Percentiles rank a stretch among this genome's conserved stretches.
These are phyloP conservation scores for Phaseolus coccineus DNA, from an alignment of 331 rosid species.

Conservation along the genomic window DNA sequence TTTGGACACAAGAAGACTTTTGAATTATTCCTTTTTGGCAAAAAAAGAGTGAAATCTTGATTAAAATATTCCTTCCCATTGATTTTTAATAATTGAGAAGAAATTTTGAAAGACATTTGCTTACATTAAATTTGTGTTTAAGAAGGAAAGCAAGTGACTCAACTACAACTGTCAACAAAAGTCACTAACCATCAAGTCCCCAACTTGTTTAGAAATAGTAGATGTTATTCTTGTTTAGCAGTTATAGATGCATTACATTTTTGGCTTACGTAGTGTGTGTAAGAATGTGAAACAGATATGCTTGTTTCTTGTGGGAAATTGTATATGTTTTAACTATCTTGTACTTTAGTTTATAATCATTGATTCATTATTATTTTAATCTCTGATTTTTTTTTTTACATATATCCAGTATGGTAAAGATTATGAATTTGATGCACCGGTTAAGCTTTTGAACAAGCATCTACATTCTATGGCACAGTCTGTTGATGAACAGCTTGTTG, in stretches of 20 bases:
- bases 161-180: too few relatives aligned
- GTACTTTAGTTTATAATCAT: background rate
- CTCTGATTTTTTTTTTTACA: conserved; percentile 31
- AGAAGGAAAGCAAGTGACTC: too few relatives aligned
- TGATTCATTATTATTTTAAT: background rate
- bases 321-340: conserved; percentile 1
- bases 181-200: too few relatives aligned
- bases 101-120: too few relatives aligned
- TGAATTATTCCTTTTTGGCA: too few relatives aligned
- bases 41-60: too few relatives aligned
- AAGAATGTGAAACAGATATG: conserved; percentile 25
- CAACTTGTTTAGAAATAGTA: background rate
- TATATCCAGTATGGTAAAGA: conserved; percentile 78
- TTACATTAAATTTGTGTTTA: too few relatives aligned
- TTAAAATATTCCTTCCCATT: too few relatives aligned
- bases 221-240: conserved; percentile 14
- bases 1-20: too few relatives aligned
- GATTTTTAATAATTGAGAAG: too few relatives aligned
- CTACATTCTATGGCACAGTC: conserved; percentile 81
- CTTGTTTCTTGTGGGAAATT: conserved; percentile 25
- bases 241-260: conserved; percentile 5
- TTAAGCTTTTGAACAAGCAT: conserved; percentile 82
- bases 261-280: background rate
- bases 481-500: conserved; percentile 77
- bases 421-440: conserved; percentile 78